A percentile compares a stretch with the other conserved stretches of the same genome.
Evolutionary conservation across 371 early-diverging fungal genomes (phyloP).

Genomic region (Dichotomocladium elegans): DNA sequence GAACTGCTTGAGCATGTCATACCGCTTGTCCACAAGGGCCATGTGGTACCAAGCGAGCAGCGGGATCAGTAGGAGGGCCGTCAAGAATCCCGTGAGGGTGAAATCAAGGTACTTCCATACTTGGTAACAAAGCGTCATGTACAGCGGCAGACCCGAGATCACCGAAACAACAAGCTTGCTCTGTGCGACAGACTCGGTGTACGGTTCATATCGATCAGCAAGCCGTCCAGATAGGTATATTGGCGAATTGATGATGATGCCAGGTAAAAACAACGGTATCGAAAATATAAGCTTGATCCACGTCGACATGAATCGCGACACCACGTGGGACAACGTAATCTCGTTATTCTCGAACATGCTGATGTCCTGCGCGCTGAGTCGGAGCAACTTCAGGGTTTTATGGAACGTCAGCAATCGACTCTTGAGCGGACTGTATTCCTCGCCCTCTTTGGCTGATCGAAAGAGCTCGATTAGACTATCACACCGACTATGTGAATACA

Average conservation of each 20-base stretch:
- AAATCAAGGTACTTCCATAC: conserved; percentile 31
- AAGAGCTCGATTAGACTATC: conserved; percentile 31
- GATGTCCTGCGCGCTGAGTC: conserved; percentile 42
- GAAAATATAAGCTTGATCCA: conserved; percentile 35
- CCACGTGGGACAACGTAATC: conserved; percentile 31
- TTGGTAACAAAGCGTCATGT: conserved; percentile 25
- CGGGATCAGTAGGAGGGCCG: conserved; percentile 30
- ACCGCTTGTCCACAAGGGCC: conserved; percentile 45
- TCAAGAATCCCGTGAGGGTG: conserved; percentile 21
- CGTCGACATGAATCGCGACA: conserved; percentile 29
- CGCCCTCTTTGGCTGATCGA: conserved; percentile 16
- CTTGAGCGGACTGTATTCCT: conserved; percentile 21
- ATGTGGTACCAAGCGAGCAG: conserved; percentile 49
- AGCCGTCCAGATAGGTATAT: conserved; percentile 43
- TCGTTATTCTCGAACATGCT: conserved; percentile 39
- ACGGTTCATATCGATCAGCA: conserved; percentile 42
- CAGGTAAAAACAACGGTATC: conserved; percentile 55
- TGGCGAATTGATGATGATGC: conserved; percentile 50
- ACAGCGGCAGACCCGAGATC: conserved; percentile 32
- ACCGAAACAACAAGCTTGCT: conserved; percentile 43
- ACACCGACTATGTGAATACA: background rate
- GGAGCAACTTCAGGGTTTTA: conserved; percentile 28
- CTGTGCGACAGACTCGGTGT: conserved; percentile 53
- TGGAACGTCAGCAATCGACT: conserved; percentile 30
- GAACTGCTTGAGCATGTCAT: conserved; percentile 41